Evolutionary conservation across 2,329 filamentous ascomycete genomes (phyloP).

Genomic region (Alternaria solani): DNA sequence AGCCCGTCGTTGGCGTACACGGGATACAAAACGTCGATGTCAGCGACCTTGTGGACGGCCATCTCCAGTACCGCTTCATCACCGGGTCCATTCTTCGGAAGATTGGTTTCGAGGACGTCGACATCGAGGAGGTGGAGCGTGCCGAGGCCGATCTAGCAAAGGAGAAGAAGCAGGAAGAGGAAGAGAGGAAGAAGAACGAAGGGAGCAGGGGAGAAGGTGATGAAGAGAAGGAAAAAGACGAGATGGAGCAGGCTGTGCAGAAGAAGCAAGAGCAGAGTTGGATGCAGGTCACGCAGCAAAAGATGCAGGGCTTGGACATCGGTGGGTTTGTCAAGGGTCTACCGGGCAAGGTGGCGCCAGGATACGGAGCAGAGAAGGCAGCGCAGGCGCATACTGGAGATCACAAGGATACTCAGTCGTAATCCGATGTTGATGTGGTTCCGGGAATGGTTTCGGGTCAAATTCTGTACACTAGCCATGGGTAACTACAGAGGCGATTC

Average conservation of each 20-base stretch:
- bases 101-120: conserved; percentile 63
- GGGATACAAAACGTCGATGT: conserved; percentile 69
- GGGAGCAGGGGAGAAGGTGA: conserved; percentile 29
- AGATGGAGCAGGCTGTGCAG: conserved; percentile 53
- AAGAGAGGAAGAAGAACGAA: conserved; percentile 44
- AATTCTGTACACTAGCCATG: background rate
- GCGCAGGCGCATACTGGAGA: conserved; percentile 4
- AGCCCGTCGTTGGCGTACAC: conserved; percentile 72
- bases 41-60: conserved; percentile 59
- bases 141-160: conserved; percentile 56
- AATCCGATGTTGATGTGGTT: background rate
- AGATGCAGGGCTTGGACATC: conserved; percentile 45
- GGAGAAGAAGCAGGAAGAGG: conserved; percentile 54
- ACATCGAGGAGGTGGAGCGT: conserved; percentile 55
- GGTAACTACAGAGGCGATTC: background rate
- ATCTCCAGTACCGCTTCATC: conserved; percentile 60
- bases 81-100: conserved; percentile 61
- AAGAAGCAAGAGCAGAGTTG: conserved; percentile 56
- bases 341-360: conserved; percentile 3
- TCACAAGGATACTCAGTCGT: conserved; percentile 3
- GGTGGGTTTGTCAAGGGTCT: conserved; percentile 13
- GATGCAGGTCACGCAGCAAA: conserved; percentile 54
- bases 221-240: conserved; percentile 46
- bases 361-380: background rate
- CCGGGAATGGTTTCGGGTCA: background rate